A percentile compares a stretch with the other conserved stretches of the same genome.
Evolutionary conservation across 169 alveolate genomes (phyloP).

Genomic region (Eimeria sp.): DNA sequence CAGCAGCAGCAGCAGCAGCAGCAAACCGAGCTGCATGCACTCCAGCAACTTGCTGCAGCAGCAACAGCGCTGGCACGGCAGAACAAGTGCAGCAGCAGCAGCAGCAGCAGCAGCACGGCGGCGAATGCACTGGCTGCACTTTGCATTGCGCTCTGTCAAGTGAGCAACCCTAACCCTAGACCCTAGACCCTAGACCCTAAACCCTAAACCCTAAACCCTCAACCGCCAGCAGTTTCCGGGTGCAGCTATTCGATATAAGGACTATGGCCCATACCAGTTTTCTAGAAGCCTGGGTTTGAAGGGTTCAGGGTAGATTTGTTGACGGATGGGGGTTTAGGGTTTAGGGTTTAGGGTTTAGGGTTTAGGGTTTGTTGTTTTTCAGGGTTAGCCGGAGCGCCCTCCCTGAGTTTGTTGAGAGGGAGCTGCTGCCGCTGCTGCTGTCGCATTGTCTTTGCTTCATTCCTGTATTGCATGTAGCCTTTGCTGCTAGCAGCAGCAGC

Average conservation of each 20-base stretch:
- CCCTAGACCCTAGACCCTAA: conserved; percentile 13
- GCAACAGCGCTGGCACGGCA: conserved; percentile 1
- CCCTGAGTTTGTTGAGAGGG: conserved; percentile 37
- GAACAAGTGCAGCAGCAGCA: conserved; percentile 23
- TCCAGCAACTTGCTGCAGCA: conserved; percentile 8
- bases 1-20: conserved; percentile 43
- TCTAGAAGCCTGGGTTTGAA: not conserved
- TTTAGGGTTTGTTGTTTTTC: conserved; percentile 13
- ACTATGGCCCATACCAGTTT: not conserved
- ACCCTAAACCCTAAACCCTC: conserved; percentile 45
- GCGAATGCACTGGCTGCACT: conserved; percentile 41
- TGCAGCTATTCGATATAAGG: not conserved
- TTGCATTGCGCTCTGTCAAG: conserved; percentile 61
- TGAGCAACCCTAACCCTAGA: not conserved
- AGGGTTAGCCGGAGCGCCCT: conserved; percentile 40
- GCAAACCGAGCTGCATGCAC: not conserved
- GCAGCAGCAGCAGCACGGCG: conserved; percentile 37
- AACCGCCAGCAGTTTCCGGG: not conserved
- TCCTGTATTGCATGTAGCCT: conserved; percentile 37
- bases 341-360: conserved; percentile 61
- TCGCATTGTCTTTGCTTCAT: conserved; percentile 26
- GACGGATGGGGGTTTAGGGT: conserved; percentile 40
- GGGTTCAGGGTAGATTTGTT: not conserved
- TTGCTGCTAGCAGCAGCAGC: conserved; percentile 27
- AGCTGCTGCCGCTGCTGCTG: conserved; percentile 70